These are phyloP conservation scores for Quercus engelmannii DNA, from an alignment of 306 rosid species.

Conservation along the genomic window DNA sequence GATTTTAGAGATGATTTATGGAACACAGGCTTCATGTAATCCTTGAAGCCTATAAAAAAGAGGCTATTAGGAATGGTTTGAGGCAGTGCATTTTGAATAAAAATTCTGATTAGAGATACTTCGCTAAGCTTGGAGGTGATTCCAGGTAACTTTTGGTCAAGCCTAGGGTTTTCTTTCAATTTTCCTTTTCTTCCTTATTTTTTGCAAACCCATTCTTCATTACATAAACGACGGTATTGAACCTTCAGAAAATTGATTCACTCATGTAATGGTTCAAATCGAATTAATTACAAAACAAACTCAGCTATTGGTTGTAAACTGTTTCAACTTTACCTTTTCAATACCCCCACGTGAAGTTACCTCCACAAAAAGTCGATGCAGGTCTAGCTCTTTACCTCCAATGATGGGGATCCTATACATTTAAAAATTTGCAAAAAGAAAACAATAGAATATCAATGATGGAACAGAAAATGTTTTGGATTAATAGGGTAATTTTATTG, in stretches of 20 bases:
- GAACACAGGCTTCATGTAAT: too few relatives aligned
- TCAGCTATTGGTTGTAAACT: not conserved
- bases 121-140: too few relatives aligned
- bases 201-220: not conserved
- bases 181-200: too few relatives aligned
- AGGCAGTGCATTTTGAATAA: too few relatives aligned
- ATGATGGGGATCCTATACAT: conserved; percentile 66
- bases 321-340: conserved; percentile 49
- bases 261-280: too few relatives aligned
- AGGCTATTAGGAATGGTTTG: too few relatives aligned
- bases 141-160: too few relatives aligned
- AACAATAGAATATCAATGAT: not conserved
- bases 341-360: conserved; percentile 86
- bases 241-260: not conserved
- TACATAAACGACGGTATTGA: not conserved
- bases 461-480: not conserved
- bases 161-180: too few relatives aligned
- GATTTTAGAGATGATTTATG: too few relatives aligned
- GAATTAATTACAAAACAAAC: not conserved
- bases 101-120: too few relatives aligned
- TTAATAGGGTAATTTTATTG: too few relatives aligned
- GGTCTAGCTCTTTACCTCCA: conserved; percentile 77
- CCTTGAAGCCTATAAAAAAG: too few relatives aligned
- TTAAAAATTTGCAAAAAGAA: conserved; percentile 6
- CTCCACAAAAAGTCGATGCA: conserved; percentile 76